phyloP scores from a whole-genome alignment of 352 stramenopile species.

The Globisporangium radiosum region DNA sequence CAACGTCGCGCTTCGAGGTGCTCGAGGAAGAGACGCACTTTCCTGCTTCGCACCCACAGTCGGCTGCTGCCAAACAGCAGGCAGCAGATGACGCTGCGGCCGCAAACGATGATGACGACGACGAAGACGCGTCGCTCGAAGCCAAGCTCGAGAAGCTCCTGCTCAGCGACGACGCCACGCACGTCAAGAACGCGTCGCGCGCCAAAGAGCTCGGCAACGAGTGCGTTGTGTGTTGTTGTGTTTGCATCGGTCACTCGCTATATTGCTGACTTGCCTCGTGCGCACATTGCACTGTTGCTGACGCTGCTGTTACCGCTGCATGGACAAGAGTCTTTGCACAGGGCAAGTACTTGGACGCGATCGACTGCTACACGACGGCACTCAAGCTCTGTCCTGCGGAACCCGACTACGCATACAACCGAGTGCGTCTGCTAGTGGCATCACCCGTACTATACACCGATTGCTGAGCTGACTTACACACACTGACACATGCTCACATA shows the following conservation, averaged over 20 bases:
- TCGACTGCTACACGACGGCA: conserved; percentile 82
- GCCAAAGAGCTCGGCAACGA: conserved; percentile 85
- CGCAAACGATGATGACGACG: conserved; percentile 11
- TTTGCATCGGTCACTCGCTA: neutral
- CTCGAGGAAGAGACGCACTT: conserved; percentile 83
- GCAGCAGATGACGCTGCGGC: conserved; percentile 5
- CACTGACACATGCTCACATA: neutral
- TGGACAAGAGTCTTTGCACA: conserved; percentile 52
- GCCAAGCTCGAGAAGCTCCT: conserved; percentile 50
- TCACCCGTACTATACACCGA: neutral
- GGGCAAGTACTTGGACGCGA: conserved; percentile 66
- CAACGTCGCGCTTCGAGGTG: conserved; percentile 70
- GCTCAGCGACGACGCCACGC: conserved; percentile 34
- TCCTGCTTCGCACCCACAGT: conserved; percentile 31
- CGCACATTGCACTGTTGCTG: neutral
- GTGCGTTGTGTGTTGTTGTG: conserved; percentile 19
- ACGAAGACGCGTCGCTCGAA: conserved; percentile 56
- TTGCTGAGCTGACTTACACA: neutral
- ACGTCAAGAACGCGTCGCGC: conserved; percentile 59
- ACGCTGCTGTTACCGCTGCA: neutral
- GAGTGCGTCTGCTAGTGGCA: conserved; percentile 20
- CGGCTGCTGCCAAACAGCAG: conserved; percentile 7
- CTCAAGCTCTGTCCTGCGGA: conserved; percentile 72
- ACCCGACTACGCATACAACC: conserved; percentile 76
- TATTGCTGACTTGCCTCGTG: neutral